Evolutionary conservation across 192 early-diverging fungal species (phyloP), one percentile per base, ranked within the genome.

Genomic region (Geranomyces variabilis): DNA sequence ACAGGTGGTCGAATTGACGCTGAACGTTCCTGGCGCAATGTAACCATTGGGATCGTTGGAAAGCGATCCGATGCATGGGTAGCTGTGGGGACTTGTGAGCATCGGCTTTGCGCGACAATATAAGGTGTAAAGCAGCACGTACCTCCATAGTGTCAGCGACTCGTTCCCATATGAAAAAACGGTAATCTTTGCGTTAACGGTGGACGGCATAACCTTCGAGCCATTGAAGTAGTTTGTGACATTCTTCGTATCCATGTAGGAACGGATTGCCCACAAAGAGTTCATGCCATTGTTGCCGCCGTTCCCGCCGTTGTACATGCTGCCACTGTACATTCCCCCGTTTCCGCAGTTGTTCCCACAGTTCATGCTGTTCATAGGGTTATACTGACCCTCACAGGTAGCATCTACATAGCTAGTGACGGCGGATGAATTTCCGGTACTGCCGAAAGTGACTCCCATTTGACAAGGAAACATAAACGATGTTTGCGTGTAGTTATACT

Each of bases 201-300:
- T 60, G 3, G 4, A 7, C 22, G 29, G 28, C 29, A 28, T 60
- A 26, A 31, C 58, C 29, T 26, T 28, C 5, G 58, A 28, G 7
- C 58, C 58, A 60, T 60, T 60, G 58, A 60, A 60, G 29, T 60
- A 60, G 31, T 60, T 60, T 19, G 58, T 2, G 31, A 60, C 58
- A 33, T 8, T 60, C 17, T 33, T 60, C 29, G 14, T 28, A 55
- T 28, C 19, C 26, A 55, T n/a, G 26, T n/a, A 24, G 3, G 51
- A 8, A 14, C 26, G 3, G 21, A n/a, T 55, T 8, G 51, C 26
- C 51, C 51, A 55, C 19, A 28, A 55, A 55, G 21, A 8, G 21
- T 8, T 55, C 46, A 14, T 47, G 46, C 19, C 19, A 19, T 19
- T 19, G 12, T 47, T 12, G 12, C 12, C 12, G 12, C 12, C 46